These are phyloP conservation scores for Saturnispora zaruensis DNA, from an alignment of 805 yeast species.

Conservation along the genomic window DNA sequence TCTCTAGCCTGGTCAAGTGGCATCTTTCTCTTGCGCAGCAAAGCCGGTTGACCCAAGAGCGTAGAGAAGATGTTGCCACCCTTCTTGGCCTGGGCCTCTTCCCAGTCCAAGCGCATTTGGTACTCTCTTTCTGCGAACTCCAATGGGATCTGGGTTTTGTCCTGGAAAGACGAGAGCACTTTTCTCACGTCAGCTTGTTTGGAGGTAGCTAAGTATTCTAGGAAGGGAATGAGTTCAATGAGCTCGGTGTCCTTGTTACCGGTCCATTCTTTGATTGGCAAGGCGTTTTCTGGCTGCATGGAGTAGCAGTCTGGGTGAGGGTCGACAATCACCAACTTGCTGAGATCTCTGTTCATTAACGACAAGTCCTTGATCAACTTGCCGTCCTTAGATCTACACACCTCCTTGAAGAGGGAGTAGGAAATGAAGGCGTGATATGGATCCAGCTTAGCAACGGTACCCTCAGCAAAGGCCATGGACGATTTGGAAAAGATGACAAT, in stretches of 20 bases:
- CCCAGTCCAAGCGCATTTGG: constrained; percentile 63
- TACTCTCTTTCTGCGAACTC: constrained; percentile 78
- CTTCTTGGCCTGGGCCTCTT: constrained; percentile 36
- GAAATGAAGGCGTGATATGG: constrained; percentile 87
- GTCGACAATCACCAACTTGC: constrained; percentile 74
- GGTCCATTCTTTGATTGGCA: constrained; percentile 75
- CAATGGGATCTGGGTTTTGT: constrained; percentile 56
- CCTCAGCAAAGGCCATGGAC: constrained; percentile 78
- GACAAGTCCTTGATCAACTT: constrained; percentile 82
- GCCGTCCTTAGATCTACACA: constrained; percentile 83
- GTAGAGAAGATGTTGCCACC: constrained; percentile 19
- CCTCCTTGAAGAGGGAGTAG: constrained; percentile 83
- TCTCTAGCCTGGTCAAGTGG: constrained; percentile 86
- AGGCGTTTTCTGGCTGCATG: constrained; percentile 91
- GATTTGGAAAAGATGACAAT: constrained; percentile 84
- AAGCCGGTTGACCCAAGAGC: constrained; percentile 54
- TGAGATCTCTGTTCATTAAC: constrained; percentile 82
- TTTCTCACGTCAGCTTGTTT: constrained; percentile 82
- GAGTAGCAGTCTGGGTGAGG: constrained; percentile 62
- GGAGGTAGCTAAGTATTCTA: constrained; percentile 91
- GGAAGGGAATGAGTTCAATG: constrained; percentile 77
- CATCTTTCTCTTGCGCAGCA: constrained; percentile 46
- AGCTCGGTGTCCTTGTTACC: constrained; percentile 79
- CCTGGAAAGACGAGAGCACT: constrained; percentile 62
- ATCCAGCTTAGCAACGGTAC: constrained; percentile 78